Percentiles rank a stretch among this genome's conserved stretches.
Conservation (phyloP, 108 stramenopile species). For the Fragilaria crotonensis region DNA sequence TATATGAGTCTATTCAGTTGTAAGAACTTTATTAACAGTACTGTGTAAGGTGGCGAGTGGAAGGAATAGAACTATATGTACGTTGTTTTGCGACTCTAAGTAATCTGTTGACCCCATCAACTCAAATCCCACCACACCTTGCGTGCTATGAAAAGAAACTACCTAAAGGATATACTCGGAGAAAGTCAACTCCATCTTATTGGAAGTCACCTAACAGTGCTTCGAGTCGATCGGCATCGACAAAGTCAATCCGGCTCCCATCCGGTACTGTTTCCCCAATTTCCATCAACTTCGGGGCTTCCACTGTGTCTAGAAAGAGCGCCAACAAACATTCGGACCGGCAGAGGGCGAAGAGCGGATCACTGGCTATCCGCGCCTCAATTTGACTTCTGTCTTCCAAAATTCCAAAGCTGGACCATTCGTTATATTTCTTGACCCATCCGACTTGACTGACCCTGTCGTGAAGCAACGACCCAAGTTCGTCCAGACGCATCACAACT, state of each 20-base stretch:
- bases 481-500: conserved; percentile 71
- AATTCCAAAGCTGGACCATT: conserved; percentile 62
- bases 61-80: too few relatives aligned
- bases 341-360: conserved; percentile 70
- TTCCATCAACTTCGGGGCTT: conserved; percentile 51
- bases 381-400: conserved; percentile 28
- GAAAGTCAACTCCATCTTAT: too few relatives aligned
- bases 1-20: too few relatives aligned
- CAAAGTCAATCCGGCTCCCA: conserved; percentile 65
- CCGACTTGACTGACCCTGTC: conserved; percentile 13
- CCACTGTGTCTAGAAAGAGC: conserved; percentile 59
- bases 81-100: too few relatives aligned
- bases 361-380: conserved; percentile 28
- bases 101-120: too few relatives aligned
- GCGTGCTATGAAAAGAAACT: too few relatives aligned
- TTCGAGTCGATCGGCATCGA: conserved; percentile 67
- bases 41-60: too few relatives aligned
- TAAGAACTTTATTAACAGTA: too few relatives aligned
- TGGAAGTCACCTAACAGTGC: conserved; percentile 25
- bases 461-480: conserved; percentile 39
- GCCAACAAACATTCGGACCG: conserved; percentile 80
- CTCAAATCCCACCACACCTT: too few relatives aligned
- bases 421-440: conserved; percentile 59
- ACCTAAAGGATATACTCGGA: too few relatives aligned
- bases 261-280: conserved; percentile 42